Evolutionary conservation across 2,329 filamentous ascomycete species (phyloP), one percentile per base, ranked within the genome.

Genomic region (Lachnellula subtilissima): DNA sequence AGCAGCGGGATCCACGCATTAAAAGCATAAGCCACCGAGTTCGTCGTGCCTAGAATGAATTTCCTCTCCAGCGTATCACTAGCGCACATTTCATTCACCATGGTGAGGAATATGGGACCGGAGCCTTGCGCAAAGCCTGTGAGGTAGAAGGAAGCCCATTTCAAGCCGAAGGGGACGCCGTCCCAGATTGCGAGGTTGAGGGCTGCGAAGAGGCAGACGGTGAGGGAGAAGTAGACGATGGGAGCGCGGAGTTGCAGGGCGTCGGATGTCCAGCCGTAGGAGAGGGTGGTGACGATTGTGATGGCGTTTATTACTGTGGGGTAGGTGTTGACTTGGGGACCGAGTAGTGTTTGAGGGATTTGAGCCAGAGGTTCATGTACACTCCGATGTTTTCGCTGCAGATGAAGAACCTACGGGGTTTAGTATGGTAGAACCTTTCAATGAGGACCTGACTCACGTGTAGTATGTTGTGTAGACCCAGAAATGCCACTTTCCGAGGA

Each of bases 401-500:
- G 22, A 68, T 68, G 53, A 68, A 68, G 50, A 67, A 68, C 0
- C 64, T 67, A 32, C 3, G 14, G 5, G 2, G 28, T n/a, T 58
- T 11, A 35, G 15, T 12, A 9, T 9, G 15, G 17, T 35, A 1
- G 11, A 7, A 9, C 22, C 19, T 28, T 1, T 14, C 2, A 36
- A n/a, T 35, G 28, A 52, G 37, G 35, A 14, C 17, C 11, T 37
- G 5, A 47, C 61, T 53, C 43, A 65, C 61, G 65, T 66, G 40
- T 68, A 67, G 43, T 67, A 68, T 15, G 63, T 52, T 8, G 66
- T 68, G 45, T 68, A 68, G 4, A 68, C 65, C 66, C 64, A 71
- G 56, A 71, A 70, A 55, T 70, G 68, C 69, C 69, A 71, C 19
- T 68, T 67, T 23, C 50, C 59, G 48, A 70, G 62, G 2, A 70